Base-by-base conservation (phyloP, 2,329 filamentous ascomycete genomes). In the Verticillium longisporum region DNA sequence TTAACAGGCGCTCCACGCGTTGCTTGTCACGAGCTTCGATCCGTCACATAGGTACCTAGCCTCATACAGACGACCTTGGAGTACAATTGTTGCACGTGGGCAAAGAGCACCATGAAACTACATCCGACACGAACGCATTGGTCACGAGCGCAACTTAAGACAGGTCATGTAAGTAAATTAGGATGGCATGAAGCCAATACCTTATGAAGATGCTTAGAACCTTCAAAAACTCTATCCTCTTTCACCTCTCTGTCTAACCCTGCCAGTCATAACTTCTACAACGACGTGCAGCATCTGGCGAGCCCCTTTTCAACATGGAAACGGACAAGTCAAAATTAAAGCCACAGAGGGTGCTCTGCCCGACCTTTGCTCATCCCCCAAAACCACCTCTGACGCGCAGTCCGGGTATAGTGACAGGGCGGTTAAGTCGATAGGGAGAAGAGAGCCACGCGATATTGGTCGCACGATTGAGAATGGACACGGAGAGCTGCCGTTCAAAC, bases 351-450 rank as follows among this genome's bases (percentile, higher is more conserved):
- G 55, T 14, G n/a, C 34, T 70, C 71, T 69, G 26, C 70, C 70
- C 69, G 64, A 67, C 65, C 66, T 63, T 69, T 68, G 66, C 61
- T 61, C 60, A 66, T 61, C 61, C 66, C 69, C 72, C 13, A 34
- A 14, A 55, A 26, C 26, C 54, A 73, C 70, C 69, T 66, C 64
- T 67, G 41, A 21, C 60, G 18, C 63, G 56, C 58, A 58, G 69
- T 68, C 66, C 66, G 73, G 75, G 75, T 78, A 77, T 78, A 77
- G 74, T 72, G 66, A 72, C 72, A 69, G 68, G 70, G 70, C 64
- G 70, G 70, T 65, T 67, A 71, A 74, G 73, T 70, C 65, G 67
- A 74, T 73, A 68, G 68, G 67, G 70, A 66, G 74, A 73, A 68
- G 68, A 67, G 70, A 66, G 70, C 68, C 67, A 70, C 65, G 32